Evolutionary conservation across 2,329 filamentous ascomycete species (phyloP), one percentile per base, ranked within the genome.

Genomic region (Fusarium keratoplasticum): DNA sequence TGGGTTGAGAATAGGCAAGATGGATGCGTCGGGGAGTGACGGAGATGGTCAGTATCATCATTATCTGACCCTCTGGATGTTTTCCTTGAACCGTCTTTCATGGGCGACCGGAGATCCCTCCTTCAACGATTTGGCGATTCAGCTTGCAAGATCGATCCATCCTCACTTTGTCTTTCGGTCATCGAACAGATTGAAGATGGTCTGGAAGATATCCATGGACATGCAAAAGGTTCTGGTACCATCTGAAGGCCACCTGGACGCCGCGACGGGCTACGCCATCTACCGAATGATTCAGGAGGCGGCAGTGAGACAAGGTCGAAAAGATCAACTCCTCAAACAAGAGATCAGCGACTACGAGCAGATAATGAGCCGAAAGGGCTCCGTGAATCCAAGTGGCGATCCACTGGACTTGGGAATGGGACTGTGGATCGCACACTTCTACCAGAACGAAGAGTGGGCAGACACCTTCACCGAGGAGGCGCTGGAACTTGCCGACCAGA

Each of bases 31-130:
- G 1, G 89, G 89, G 0, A 76, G 81, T 1, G 88, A 91, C 61
- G 83, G 85, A 9, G 89, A 91, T 77, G 89, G 89, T 3, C 89
- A 91, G 77, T 91, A 91, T 69, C 88, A 90, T 72, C 89, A 91
- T 74, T 91, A 91, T 71, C 81, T 91, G 22, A 90, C 88, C 0
- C 76, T 90, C 6, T 91, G 89, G 89, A 90, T 91, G 88, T 90
- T 90, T 76, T 88, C 89, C 2, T 82, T 91, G 6, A 90, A 89
- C 75, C 83, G 89, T 2, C 81, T 90, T 44, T 83, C 86, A 0
- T 69, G 86, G 38, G 88, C 87, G 4, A 84, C 85, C 1, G 81
- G 81, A 0, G 84, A 89, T 25, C 73, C 78, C 11, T 74, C 69
- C 9, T 90, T 86, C 70, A 90, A 90, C 70, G 79, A 82, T 31